Conservation (phyloP, 2,329 filamentous ascomycete species). For the Claviceps humidiphila region DNA sequence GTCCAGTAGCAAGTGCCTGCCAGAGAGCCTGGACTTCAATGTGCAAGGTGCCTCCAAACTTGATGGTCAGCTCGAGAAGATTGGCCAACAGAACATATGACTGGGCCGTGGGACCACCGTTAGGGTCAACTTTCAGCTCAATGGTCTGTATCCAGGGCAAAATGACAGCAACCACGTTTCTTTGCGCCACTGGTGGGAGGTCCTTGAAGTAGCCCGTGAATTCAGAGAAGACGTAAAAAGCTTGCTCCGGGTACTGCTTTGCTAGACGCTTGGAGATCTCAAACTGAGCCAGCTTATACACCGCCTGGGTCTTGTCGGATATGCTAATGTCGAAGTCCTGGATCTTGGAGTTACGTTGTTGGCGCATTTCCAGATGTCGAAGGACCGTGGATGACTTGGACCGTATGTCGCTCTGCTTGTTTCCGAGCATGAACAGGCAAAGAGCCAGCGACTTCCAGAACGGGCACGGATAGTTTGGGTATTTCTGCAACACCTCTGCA, state of each 20-base stretch:
- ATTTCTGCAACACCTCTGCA: constrained; percentile 71
- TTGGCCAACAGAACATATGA: constrained; percentile 95
- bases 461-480: constrained; percentile 67
- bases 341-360: constrained; percentile 69
- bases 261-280: constrained; percentile 87
- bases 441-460: constrained; percentile 88
- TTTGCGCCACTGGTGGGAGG: constrained; percentile 66
- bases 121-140: constrained; percentile 82
- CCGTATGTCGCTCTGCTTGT: constrained; percentile 76
- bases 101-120: constrained; percentile 75
- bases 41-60: constrained; percentile 73
- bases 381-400: constrained; percentile 78
- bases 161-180: constrained; percentile 88
- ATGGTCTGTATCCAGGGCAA: constrained; percentile 94
- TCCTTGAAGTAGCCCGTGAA: constrained; percentile 90
- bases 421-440: constrained; percentile 83
- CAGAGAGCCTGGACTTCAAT: constrained; percentile 96
- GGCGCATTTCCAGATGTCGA: constrained; percentile 67
- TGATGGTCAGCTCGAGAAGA: constrained; percentile 90
- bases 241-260: constrained; percentile 75
- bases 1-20: constrained; percentile 89
- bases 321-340: constrained; percentile 98
- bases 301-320: constrained; percentile 93
- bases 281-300: constrained; percentile 95
- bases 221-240: constrained; percentile 91